phyloP scores from a whole-genome alignment of 192 early-diverging fungal genomes.

The Polychytrium aggregatum region DNA sequence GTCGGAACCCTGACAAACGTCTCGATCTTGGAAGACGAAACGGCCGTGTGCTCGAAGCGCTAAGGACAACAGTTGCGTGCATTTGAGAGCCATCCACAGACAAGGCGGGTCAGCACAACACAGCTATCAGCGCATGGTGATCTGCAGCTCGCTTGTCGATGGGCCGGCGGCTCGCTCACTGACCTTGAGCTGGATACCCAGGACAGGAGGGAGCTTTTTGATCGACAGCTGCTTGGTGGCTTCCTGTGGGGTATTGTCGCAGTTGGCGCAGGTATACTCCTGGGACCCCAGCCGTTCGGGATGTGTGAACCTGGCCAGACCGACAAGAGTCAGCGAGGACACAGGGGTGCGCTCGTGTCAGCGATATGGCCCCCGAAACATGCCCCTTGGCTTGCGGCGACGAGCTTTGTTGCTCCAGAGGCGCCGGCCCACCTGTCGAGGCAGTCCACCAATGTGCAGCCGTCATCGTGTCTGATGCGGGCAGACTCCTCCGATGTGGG shows the following conservation, averaged over 20 bases:
- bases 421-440: conserved; percentile 41
- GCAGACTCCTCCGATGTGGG: not conserved
- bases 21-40: conserved; percentile 66
- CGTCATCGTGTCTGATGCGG: not conserved
- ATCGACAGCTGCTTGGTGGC: conserved; percentile 84
- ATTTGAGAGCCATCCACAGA: no score
- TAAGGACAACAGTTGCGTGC: conserved; percentile 14
- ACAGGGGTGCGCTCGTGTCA: no score
- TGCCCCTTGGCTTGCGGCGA: no score
- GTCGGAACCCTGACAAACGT: conserved; percentile 73
- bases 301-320: no score
- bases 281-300: not conserved
- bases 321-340: no score
- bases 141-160: no score
- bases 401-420: not conserved
- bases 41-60: conserved; percentile 73
- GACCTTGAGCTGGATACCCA: conserved; percentile 87
- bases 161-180: no score
- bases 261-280: not conserved
- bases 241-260: conserved; percentile 26
- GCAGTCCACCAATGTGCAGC: conserved; percentile 45
- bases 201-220: conserved; percentile 73
- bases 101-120: no score
- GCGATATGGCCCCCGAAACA: no score
- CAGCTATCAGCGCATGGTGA: no score